These are phyloP conservation scores for Mycena leptocephala DNA, from an alignment of 768 basidiomycete species.

Conservation along the genomic window DNA sequence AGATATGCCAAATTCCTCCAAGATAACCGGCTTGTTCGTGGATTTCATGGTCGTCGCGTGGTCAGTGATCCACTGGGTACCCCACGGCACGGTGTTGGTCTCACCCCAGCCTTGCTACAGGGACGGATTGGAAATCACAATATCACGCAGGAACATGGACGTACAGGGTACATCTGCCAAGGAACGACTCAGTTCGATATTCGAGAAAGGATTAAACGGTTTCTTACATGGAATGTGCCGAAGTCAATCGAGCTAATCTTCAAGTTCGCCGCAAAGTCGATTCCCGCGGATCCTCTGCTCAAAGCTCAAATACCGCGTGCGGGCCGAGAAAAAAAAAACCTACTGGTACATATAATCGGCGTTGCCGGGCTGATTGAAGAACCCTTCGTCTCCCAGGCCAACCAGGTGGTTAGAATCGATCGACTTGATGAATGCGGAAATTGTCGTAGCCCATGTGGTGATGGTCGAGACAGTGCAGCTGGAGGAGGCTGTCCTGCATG, in stretches of 20 bases:
- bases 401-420: constrained; percentile 79
- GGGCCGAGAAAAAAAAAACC: constrained; percentile 28
- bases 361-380: constrained; percentile 69
- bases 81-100: constrained; percentile 63
- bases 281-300: constrained; percentile 64
- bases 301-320: neutral
- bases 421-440: constrained; percentile 76
- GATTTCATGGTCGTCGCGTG: constrained; percentile 69
- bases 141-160: constrained; percentile 3
- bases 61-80: constrained; percentile 74
- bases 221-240: constrained; percentile 75
- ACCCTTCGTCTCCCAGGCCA: constrained; percentile 77
- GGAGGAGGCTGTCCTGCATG: constrained; percentile 47
- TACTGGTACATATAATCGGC: constrained; percentile 73
- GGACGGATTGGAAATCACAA: constrained; percentile 2
- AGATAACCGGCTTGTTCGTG: constrained; percentile 72
- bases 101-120: constrained; percentile 66
- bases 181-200: neutral
- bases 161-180: constrained; percentile 54
- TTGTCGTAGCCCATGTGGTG: constrained; percentile 68
- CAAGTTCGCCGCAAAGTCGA: constrained; percentile 76
- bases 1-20: constrained; percentile 65
- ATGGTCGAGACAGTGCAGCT: constrained; percentile 69
- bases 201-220: neutral
- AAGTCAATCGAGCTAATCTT: constrained; percentile 74